Evolutionary conservation across 1,284 basidiomycete genomes (phyloP), one percentile per base, ranked within the genome.

Genomic region (Naganishia sp.): DNA sequence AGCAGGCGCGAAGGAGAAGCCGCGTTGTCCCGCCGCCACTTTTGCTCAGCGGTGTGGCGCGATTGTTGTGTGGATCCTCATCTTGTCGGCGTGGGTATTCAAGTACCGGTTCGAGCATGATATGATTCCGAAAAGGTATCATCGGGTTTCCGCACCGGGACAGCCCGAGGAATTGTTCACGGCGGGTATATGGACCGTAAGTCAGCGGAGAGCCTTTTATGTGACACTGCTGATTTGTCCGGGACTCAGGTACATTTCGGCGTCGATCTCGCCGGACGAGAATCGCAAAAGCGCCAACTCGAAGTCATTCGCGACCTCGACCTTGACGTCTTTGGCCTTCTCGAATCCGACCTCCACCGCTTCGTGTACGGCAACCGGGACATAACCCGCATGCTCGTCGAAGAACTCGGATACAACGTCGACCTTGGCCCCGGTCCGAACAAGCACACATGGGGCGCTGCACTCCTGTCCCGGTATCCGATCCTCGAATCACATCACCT

Each of bases 401-500:
- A 92, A 76, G 90, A 94, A 62, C 80, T 92, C 55, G 90, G 90
- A 51, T 95, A 90, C 80, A 83, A 83, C 54, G 79, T 82, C 41
- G 82, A 83, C 70, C 75, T 94, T 17, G 93, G 93, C 6, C 93
- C 93, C 2, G 90, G 91, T 23, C 90, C 92, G 0, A 91, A 90
- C 76, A 82, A 87, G 70, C 92, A 95, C 75, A 97, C 94, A 0
- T 97, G 94, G 94, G 92, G 92, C 57, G 89, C 88, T 39, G 87
- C 84, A 6, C 81, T 94, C 3, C 80, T 94, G 6, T 91, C 90
- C 10, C 94, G 94, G 86, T 96, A 92, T 81, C 93, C 94, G 0
- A 96, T 97, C 76, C 83, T 96, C 73, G 88, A 89, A 73, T 90
- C 90, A 3, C 89, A 87, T 6, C 93, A 96, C 74, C 90, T 95